Evolutionary conservation across 192 early-diverging fungal genomes (phyloP).

Genomic region (Powellomyces hirtus): DNA sequence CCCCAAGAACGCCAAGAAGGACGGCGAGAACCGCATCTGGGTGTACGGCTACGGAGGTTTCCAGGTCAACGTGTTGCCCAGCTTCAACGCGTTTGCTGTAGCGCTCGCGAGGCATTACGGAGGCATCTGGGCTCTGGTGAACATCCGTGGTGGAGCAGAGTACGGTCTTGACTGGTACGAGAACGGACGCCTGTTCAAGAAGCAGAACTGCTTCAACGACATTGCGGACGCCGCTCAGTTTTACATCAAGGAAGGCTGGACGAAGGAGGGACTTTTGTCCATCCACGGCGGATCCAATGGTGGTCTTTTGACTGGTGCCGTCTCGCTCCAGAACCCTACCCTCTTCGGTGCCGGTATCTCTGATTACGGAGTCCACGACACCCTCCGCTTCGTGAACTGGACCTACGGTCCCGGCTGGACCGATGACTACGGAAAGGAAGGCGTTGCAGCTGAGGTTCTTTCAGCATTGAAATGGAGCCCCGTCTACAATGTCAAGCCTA

Average conservation of each 20-base stretch:
- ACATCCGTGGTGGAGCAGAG: constrained; percentile 66
- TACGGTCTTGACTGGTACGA: constrained; percentile 48
- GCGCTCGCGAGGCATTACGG: constrained; percentile 10
- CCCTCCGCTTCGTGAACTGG: constrained; percentile 72
- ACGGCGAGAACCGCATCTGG: neutral
- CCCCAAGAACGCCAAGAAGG: neutral
- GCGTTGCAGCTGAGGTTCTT: constrained; percentile 59
- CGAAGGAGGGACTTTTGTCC: constrained; percentile 41
- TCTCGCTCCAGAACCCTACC: constrained; percentile 66
- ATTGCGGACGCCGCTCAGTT: constrained; percentile 65
- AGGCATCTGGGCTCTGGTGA: constrained; percentile 22
- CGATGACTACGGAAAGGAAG: constrained; percentile 60
- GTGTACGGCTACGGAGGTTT: constrained; percentile 14
- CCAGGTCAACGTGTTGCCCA: constrained; percentile 4
- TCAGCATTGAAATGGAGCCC: constrained; percentile 45
- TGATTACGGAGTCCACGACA: constrained; percentile 66
- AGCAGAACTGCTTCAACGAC: constrained; percentile 73
- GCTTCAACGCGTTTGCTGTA: constrained; percentile 16
- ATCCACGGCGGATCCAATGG: constrained; percentile 71
- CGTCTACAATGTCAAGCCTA: constrained; percentile 58
- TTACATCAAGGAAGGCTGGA: constrained; percentile 54
- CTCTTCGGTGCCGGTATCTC: constrained; percentile 63
- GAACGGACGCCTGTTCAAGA: constrained; percentile 52
- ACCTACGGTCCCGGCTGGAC: constrained; percentile 70
- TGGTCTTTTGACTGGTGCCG: constrained; percentile 63